Percentiles rank a stretch among this genome's conserved stretches.
These are phyloP conservation scores for Corynascus novoguineensis DNA, from an alignment of 495 filamentous ascomycete genomes.

Conservation along the genomic window DNA sequence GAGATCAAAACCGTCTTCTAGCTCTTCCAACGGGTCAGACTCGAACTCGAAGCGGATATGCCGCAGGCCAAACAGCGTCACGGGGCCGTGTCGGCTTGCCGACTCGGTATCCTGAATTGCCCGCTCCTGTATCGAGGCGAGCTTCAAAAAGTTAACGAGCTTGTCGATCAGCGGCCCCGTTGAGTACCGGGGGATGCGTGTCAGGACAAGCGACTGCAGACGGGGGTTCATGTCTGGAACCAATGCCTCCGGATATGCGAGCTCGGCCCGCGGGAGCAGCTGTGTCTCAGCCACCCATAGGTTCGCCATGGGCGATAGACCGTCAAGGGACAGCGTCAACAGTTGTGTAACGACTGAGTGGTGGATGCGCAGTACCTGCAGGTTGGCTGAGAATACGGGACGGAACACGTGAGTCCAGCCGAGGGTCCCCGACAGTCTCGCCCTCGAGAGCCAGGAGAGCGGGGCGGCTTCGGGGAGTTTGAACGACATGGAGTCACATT, in stretches of 20 bases:
- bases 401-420: constrained; percentile 40
- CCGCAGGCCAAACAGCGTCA: constrained; percentile 34
- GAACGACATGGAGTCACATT: constrained; percentile 33
- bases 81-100: constrained; percentile 21
- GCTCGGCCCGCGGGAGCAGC: constrained; percentile 31
- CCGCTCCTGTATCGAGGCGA: constrained; percentile 38
- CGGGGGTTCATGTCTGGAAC: constrained; percentile 44
- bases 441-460: constrained; percentile 13
- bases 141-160: constrained; percentile 33
- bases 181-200: constrained; percentile 38
- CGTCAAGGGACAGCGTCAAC: constrained; percentile 24
- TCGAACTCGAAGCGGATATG: constrained; percentile 43
- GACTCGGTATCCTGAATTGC: constrained; percentile 23
- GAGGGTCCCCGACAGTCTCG: constrained; percentile 31
- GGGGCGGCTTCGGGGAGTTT: constrained; percentile 4
- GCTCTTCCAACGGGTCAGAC: constrained; percentile 28
- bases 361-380: constrained; percentile 41
- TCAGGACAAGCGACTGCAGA: constrained; percentile 36
- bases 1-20: constrained; percentile 3
- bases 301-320: constrained; percentile 20
- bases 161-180: constrained; percentile 35
- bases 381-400: constrained; percentile 39
- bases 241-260: constrained; percentile 38
- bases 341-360: constrained; percentile 46
- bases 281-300: constrained; percentile 36